phyloP scores from a whole-genome alignment of 257 asterid genomes.

The Oldenlandia corymbosa region DNA sequence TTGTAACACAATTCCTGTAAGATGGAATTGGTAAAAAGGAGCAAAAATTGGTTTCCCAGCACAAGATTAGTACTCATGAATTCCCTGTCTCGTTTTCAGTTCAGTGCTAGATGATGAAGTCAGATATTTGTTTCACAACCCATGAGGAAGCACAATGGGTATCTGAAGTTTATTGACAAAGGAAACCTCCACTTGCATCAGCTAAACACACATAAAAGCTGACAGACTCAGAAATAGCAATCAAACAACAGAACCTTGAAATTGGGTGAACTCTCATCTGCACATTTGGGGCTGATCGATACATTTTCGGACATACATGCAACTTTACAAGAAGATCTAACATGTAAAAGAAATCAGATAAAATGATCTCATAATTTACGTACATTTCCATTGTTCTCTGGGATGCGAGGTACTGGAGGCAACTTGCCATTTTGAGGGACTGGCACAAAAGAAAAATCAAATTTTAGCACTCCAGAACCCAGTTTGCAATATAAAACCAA shows the following conservation, averaged over 20 bases:
- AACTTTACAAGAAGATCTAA: neutral
- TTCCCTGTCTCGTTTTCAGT: neutral
- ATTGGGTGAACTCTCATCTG: neutral
- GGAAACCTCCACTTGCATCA: neutral
- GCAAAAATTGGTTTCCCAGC: neutral
- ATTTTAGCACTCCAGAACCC: constrained; percentile 5
- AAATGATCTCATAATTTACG: constrained; percentile 26
- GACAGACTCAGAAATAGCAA: neutral
- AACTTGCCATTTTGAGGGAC: constrained; percentile 74
- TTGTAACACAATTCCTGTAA: neutral
- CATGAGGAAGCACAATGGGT: neutral
- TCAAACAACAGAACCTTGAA: neutral
- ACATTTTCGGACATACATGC: neutral
- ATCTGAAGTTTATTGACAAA: no score
- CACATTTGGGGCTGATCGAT: neutral
- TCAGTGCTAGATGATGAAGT: neutral
- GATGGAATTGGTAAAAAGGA: neutral
- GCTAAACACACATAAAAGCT: neutral
- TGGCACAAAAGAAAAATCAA: constrained; percentile 25
- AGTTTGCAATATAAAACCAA: constrained; percentile 3
- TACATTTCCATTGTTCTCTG: constrained; percentile 82
- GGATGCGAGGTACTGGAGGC: constrained; percentile 59
- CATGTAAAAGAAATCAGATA: neutral
- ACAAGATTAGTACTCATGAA: neutral
- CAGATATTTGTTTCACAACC: neutral